Conservation (phyloP, 176 grass and related monocot genomes). For the Thalia dealbata region DNA sequence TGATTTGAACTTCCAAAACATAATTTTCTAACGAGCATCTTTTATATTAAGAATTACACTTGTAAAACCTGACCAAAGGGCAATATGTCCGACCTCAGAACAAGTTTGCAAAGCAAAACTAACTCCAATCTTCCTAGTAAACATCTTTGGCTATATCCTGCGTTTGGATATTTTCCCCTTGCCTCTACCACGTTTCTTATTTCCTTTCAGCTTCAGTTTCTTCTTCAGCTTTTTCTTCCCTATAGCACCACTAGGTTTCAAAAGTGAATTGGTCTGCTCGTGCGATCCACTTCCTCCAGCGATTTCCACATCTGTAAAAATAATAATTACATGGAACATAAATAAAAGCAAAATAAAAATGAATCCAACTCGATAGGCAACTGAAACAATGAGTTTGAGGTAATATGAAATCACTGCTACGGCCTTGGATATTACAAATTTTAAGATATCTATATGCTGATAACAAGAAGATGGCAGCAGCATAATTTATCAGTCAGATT, state of each 20-base stretch:
- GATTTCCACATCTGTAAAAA: constrained; percentile 42
- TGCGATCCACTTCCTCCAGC: constrained; percentile 26
- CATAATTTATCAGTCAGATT: no score
- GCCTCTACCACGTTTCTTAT: constrained; percentile 54
- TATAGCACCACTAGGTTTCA: constrained; percentile 66
- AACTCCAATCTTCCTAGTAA: not conserved
- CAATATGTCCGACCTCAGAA: not conserved
- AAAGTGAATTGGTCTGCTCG: constrained; percentile 15
- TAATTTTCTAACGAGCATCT: not conserved
- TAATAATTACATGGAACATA: not conserved
- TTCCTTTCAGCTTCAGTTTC: constrained; percentile 63
- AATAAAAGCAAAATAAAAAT: not conserved
- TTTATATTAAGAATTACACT: not conserved
- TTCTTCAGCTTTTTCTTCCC: constrained; percentile 57
- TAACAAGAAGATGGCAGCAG: no score
- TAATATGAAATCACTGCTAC: no score
- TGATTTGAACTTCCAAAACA: not conserved
- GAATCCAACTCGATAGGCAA: not conserved
- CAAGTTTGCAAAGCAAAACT: not conserved
- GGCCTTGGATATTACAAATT: no score
- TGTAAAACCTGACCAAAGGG: not conserved
- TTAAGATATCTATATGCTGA: no score
- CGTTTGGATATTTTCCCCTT: constrained; percentile 45
- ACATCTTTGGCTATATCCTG: not conserved
- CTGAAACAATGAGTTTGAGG: not conserved